Evolutionary conservation across 148 eudicot genomes (phyloP), one percentile per base, ranked within the genome.

Genomic region (Chenopodium berlandieri): DNA sequence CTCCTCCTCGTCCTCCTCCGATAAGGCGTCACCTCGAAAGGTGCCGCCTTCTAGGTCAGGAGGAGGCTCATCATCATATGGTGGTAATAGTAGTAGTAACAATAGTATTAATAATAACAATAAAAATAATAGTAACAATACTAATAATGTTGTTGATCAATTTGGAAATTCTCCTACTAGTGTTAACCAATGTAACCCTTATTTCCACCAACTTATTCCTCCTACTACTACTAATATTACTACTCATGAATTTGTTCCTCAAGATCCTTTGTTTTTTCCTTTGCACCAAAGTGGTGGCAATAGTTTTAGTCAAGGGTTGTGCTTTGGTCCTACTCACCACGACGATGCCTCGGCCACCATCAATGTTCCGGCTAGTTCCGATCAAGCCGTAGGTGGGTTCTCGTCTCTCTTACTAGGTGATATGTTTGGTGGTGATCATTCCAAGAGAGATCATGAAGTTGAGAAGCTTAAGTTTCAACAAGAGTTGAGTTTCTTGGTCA

Each of bases 1-100:
- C 5, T 78, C 92, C 0, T 87, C 94, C 0, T 90, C 98, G 0
- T 91, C 97, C 14, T 92, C 97, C 0, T 91, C 98, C 0, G 92
- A 88, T 3, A 92, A 90, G 85, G 89, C 93, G 7, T 90, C 94
- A 3, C 88, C 91, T 1, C 87, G 81, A 27, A 86, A 79, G 12
- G 17, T 6, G 66, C 79, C 71, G 0, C 25, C 14, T 16, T 75
- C 27, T 52, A 67, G 71, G 71, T 67, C 66, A 62, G 60, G 76
- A 48, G 76, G 58, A 46, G 76, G 76, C 1, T 73, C 76, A 22
- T 72, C 75, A 72, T 73, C 76, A 3, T 73, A 73, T 48, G 76
- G 76, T n/a, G 22, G 75, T 37, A 27, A 32, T 23, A 70, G 11
- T 64, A 47, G 32, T 54, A 77, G 52, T 27, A 58, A 0, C 66